phyloP scores from a whole-genome alignment of 2,329 filamentous ascomycete genomes.

The Arthrobotrys megalospora region DNA sequence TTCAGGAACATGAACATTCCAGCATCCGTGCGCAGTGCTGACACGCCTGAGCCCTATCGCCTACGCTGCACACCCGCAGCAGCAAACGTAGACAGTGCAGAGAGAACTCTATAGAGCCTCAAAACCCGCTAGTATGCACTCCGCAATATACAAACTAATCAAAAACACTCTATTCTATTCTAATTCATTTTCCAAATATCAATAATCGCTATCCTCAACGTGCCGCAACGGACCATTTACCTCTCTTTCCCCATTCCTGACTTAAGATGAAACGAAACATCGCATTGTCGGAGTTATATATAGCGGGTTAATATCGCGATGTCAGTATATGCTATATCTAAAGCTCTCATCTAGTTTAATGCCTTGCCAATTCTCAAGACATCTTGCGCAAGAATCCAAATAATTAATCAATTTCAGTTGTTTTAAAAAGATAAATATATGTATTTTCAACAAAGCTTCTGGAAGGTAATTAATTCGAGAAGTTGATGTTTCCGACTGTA shows the following conservation, averaged over 20 bases:
- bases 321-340: slow-evolving; percentile 22
- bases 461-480: slow-evolving; percentile 2
- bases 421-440: slow-evolving; percentile 6
- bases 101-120: slow-evolving; percentile 43
- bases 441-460: not conserved
- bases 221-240: slow-evolving; percentile 28
- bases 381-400: slow-evolving; percentile 35
- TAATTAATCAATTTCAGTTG: slow-evolving; percentile 12
- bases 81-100: not conserved
- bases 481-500: not conserved
- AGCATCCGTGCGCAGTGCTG: slow-evolving; percentile 49
- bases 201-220: not conserved
- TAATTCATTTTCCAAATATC: not conserved
- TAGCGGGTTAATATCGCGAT: slow-evolving; percentile 25
- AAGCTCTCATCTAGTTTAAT: not conserved
- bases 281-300: slow-evolving; percentile 46
- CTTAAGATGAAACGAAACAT: slow-evolving; percentile 58
- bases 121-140: slow-evolving; percentile 4
- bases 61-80: slow-evolving; percentile 1
- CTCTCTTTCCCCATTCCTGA: slow-evolving; percentile 13
- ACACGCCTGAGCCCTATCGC: slow-evolving; percentile 34
- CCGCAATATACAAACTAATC: not conserved
- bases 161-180: not conserved
- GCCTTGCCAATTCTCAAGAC: not conserved
- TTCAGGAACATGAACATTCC: slow-evolving; percentile 44